Conservation (phyloP, 305 asterid species). For the Solanum chacoense region DNA sequence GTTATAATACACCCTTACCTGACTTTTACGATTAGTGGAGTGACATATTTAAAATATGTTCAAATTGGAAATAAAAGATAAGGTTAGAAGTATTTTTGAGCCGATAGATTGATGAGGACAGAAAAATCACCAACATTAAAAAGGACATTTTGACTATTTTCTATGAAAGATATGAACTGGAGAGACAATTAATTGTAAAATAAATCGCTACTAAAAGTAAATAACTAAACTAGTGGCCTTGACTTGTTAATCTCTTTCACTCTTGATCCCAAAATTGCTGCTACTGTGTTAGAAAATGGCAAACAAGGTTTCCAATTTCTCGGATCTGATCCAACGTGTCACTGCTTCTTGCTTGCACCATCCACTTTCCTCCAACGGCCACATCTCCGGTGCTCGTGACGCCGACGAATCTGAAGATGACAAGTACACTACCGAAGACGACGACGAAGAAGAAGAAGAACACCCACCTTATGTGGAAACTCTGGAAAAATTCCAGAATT, state of each 20-base stretch:
- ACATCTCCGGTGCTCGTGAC: constrained; percentile 5
- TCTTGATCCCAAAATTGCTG: not conserved
- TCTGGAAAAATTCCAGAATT: not conserved
- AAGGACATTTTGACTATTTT: not conserved
- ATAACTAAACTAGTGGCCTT: not conserved
- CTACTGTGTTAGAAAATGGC: constrained; percentile 35
- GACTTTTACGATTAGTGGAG: not conserved
- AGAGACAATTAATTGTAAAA: not conserved
- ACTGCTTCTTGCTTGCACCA: constrained; percentile 86
- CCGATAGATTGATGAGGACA: not conserved
- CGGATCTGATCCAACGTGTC: constrained; percentile 93
- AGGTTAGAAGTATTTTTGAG: not conserved
- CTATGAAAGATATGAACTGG: not conserved
- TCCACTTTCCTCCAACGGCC: constrained; percentile 45
- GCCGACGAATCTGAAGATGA: constrained; percentile 2
- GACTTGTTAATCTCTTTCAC: not conserved
- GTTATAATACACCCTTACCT: not conserved
- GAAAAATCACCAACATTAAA: not conserved
- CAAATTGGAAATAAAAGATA: not conserved
- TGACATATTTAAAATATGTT: not conserved
- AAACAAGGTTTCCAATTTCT: constrained; percentile 62
- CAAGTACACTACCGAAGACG: not conserved
- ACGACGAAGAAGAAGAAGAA: not conserved
- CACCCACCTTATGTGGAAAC: not conserved
- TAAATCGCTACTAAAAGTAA: not conserved